These are phyloP conservation scores for Suhomyces vadensis DNA, from an alignment of 805 yeast genomes.

Conservation along the genomic window DNA sequence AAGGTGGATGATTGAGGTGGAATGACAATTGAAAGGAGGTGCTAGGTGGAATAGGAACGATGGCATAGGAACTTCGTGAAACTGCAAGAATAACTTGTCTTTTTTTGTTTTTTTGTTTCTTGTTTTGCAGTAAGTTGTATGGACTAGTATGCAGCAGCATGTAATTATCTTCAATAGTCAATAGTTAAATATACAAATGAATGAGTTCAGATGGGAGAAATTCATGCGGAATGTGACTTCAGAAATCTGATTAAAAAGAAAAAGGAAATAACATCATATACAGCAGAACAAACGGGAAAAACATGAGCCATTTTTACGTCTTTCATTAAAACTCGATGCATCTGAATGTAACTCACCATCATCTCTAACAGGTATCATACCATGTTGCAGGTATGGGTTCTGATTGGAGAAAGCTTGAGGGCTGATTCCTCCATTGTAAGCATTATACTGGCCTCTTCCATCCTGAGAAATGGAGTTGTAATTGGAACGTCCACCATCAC, in stretches of 20 bases:
- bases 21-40: no score
- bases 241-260: neutral
- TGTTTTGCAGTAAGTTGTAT: neutral
- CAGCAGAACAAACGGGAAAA: conserved; percentile 7
- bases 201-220: neutral
- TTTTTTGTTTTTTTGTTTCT: no score
- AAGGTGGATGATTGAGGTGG: no score
- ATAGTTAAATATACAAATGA: no score
- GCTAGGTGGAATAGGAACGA: no score
- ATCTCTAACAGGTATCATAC: conserved; percentile 34
- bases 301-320: conserved; percentile 12
- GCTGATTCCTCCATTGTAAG: conserved; percentile 22
- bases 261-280: conserved; percentile 2
- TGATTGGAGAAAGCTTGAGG: conserved; percentile 16
- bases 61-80: conserved; percentile 1
- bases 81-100: no score
- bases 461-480: conserved; percentile 24
- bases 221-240: neutral
- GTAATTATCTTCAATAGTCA: no score
- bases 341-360: conserved; percentile 43
- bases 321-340: conserved; percentile 31
- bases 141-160: no score
- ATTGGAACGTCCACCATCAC: conserved; percentile 13
- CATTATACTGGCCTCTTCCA: conserved; percentile 18
- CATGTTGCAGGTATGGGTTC: conserved; percentile 25